These are phyloP conservation scores for Citrullus amarus DNA, from an alignment of 306 rosid genomes.

Conservation along the genomic window DNA sequence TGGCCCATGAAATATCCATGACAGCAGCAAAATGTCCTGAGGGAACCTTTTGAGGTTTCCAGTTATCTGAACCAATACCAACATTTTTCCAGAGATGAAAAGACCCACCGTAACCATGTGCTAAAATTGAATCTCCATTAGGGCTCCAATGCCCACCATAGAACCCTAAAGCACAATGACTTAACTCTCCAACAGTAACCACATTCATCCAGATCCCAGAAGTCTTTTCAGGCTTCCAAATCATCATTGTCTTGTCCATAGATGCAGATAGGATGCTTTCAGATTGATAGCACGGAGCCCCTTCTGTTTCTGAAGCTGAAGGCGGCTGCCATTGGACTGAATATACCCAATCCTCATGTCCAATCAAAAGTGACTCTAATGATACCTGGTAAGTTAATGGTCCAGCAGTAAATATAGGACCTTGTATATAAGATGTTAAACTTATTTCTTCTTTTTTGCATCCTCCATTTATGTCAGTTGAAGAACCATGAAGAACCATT, in stretches of 20 bases:
- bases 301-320: constrained; percentile 28
- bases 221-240: constrained; percentile 89
- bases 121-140: constrained; percentile 70
- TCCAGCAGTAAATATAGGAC: constrained; percentile 73
- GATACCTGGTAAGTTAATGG: constrained; percentile 68
- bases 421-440: constrained; percentile 78
- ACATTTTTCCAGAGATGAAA: constrained; percentile 93
- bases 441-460: constrained; percentile 41
- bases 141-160: constrained; percentile 98
- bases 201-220: constrained; percentile 99
- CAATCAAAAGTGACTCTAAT: constrained; percentile 83
- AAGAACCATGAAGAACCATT: constrained; percentile 29
- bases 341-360: constrained; percentile 99
- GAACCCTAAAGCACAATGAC: constrained; percentile 94
- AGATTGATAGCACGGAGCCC: constrained; percentile 44
- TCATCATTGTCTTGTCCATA: constrained; percentile 99
- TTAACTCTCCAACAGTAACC: constrained; percentile 90
- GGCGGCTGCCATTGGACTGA: constrained; percentile 94
- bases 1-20: constrained; percentile 73
- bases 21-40: constrained; percentile 93
- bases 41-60: constrained; percentile 94
- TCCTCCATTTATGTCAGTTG: constrained; percentile 25
- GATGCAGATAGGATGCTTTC: constrained; percentile 93
- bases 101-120: constrained; percentile 96
- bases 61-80: constrained; percentile 40